Evolutionary conservation across 2,329 filamentous ascomycete species (phyloP), one percentile per base, ranked within the genome.

Genomic region (Epichloe sibirici): DNA sequence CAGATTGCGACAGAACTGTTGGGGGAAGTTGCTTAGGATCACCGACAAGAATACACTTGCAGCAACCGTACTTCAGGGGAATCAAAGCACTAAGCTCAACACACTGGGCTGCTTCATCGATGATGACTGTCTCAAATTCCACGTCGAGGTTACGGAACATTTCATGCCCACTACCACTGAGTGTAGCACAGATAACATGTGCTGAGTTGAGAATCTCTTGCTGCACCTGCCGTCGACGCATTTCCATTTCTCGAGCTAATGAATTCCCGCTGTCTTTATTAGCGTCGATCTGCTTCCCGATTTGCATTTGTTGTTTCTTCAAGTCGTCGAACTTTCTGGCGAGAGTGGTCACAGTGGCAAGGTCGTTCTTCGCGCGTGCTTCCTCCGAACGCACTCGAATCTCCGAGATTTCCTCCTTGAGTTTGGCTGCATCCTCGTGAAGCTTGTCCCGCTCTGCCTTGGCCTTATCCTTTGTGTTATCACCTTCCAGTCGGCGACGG

Each of bases 1-100:
- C 93, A 60, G 90, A 90, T 65, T 93, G 89, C 2, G 93, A 97
- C 53, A 98, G 80, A 8, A 98, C 93, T 0, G 93, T 98, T 0
- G 93, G 93, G 93, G 93, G 93, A 59, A 98, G 73, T 69, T 98
- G 93, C 67, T 98, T 97, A 0, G 93, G 93, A 72, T 98, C 93
- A 71, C 93, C 93, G 34, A 98, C 93, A 35, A 98, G 81, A 60
- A 98, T 89, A 71, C 93, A 97, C 71, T 96, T 97, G 54, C 87
- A 86, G 68, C 90, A 95, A 52, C 93, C 91, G 63, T 98, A 98
- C 68, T 98, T 98, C 53, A 98, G 78, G 2, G 93, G 93, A 59
- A 98, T 98, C 46, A 98, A 77, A 12, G 93, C 93, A 63, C 90
- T 95, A 64, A 98, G 78, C 71, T 98, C 93, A 56, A 98, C 94